Evolutionary conservation across 2,329 filamentous ascomycete species (phyloP).

Genomic region (Teratosphaeria nubilosa): DNA sequence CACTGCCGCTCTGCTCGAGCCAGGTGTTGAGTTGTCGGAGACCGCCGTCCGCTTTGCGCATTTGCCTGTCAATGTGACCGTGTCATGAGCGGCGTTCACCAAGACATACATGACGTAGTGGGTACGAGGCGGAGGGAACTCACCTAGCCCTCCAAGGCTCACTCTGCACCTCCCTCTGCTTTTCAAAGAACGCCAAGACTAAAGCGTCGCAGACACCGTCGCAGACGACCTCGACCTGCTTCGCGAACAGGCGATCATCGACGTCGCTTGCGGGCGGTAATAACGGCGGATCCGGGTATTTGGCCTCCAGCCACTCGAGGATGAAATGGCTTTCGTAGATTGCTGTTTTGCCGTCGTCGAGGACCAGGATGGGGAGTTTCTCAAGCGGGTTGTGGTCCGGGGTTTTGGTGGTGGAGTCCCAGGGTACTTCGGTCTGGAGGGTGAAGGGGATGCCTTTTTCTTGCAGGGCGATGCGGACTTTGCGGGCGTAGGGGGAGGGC

Average conservation of each 20-base stretch:
- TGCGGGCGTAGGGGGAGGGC: conserved; percentile 32
- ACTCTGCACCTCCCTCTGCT: conserved; percentile 21
- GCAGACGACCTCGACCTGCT: conserved; percentile 26
- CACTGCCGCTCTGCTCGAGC: conserved; percentile 12
- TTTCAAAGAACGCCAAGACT: conserved; percentile 29
- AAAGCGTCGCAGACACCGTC: conserved; percentile 31
- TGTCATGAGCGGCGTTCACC: not conserved
- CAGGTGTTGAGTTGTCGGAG: conserved; percentile 23
- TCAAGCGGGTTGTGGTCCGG: conserved; percentile 32
- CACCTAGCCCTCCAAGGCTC: conserved; percentile 22
- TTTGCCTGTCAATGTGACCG: conserved; percentile 25
- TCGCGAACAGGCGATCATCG: conserved; percentile 23
- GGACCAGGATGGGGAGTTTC: conserved; percentile 30
- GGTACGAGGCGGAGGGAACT: not conserved
- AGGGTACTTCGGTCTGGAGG: conserved; percentile 34
- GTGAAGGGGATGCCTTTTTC: conserved; percentile 32
- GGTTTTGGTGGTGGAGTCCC: conserved; percentile 30
- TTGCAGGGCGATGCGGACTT: conserved; percentile 31
- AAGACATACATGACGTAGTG: too few species aligned
- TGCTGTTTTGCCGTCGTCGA: conserved; percentile 17
- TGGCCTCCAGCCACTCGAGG: conserved; percentile 28
- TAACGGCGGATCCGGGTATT: conserved; percentile 21
- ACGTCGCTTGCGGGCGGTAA: conserved; percentile 13
- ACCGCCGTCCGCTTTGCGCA: conserved; percentile 27
- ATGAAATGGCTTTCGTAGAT: conserved; percentile 30